Percentiles rank a stretch among this genome's conserved stretches.
phyloP scores from a whole-genome alignment of 371 early-diverging fungal genomes.

The Mucor saturninus region DNA sequence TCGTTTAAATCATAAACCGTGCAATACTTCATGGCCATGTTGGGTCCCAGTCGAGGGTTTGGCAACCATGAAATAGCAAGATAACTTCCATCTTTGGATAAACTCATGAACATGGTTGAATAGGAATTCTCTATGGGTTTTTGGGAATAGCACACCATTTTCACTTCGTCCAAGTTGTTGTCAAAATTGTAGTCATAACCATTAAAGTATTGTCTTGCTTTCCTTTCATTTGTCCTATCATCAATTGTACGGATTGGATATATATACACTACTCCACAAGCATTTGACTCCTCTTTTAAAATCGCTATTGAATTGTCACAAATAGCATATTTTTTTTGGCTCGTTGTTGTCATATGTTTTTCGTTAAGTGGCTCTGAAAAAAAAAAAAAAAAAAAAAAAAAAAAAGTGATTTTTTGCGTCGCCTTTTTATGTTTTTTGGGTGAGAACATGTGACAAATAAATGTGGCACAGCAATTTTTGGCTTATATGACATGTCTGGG shows the following conservation, averaged over 20 bases:
- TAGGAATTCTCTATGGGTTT: background rate
- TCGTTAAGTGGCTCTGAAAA: no score
- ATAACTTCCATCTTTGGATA: background rate
- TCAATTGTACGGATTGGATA: background rate
- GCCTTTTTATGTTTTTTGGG: no score
- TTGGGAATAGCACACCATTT: background rate
- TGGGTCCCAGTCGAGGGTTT: background rate
- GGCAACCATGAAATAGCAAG: conserved; percentile 1
- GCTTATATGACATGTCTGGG: no score
- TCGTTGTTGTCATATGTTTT: no score
- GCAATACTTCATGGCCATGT: background rate
- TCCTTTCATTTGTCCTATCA: background rate
- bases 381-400: no score
- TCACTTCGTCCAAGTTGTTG: background rate
- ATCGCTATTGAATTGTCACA: background rate
- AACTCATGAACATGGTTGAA: background rate
- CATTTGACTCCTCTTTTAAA: background rate
- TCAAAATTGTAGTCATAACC: background rate
- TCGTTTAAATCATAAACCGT: background rate
- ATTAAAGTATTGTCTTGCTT: background rate
- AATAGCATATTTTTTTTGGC: background rate
- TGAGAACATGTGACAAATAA: no score
- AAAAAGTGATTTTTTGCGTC: no score
- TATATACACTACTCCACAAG: background rate
- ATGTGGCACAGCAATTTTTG: no score